These are phyloP conservation scores for Trichoderma koningiopsis DNA, from an alignment of 2,329 filamentous ascomycete species.

Conservation along the genomic window DNA sequence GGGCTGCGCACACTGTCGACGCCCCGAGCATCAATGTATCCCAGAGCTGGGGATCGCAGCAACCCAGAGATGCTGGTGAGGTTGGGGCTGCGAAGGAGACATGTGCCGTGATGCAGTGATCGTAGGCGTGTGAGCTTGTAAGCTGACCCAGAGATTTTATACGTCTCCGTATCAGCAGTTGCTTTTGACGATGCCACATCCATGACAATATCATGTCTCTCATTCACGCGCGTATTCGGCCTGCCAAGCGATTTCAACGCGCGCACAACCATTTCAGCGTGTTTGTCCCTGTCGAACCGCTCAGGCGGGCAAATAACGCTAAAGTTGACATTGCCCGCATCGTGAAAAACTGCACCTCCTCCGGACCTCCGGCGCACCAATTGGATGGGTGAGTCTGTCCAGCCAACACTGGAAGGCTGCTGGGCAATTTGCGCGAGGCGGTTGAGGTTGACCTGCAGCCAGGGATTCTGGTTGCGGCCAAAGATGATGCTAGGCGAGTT, in stretches of 20 bases:
- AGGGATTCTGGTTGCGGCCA: constrained; percentile 96
- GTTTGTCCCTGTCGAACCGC: constrained; percentile 78
- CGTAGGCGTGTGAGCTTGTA: constrained; percentile 86
- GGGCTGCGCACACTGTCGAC: constrained; percentile 89
- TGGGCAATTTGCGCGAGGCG: constrained; percentile 48
- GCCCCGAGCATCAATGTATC: constrained; percentile 76
- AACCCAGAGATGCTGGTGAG: constrained; percentile 68
- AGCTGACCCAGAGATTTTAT: constrained; percentile 90
- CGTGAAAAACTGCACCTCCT: constrained; percentile 93
- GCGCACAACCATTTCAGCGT: constrained; percentile 91
- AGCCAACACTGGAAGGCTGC: constrained; percentile 31
- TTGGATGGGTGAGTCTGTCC: constrained; percentile 42
- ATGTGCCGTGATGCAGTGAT: constrained; percentile 91
- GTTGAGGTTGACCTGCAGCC: constrained; percentile 81
- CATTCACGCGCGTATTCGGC: constrained; percentile 72
- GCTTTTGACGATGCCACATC: constrained; percentile 41
- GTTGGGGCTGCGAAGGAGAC: constrained; percentile 77
- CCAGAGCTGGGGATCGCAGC: constrained; percentile 75
- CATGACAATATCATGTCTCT: constrained; percentile 89
- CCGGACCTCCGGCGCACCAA: constrained; percentile 85
- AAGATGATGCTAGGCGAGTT: constrained; percentile 88
- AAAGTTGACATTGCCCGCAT: constrained; percentile 91
- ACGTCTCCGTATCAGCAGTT: constrained; percentile 39
- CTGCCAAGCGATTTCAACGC: constrained; percentile 67
- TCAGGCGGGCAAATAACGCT: constrained; percentile 81